These are phyloP conservation scores for Eutypa lata DNA, from an alignment of 2,329 filamentous ascomycete species.

Conservation along the genomic window DNA sequence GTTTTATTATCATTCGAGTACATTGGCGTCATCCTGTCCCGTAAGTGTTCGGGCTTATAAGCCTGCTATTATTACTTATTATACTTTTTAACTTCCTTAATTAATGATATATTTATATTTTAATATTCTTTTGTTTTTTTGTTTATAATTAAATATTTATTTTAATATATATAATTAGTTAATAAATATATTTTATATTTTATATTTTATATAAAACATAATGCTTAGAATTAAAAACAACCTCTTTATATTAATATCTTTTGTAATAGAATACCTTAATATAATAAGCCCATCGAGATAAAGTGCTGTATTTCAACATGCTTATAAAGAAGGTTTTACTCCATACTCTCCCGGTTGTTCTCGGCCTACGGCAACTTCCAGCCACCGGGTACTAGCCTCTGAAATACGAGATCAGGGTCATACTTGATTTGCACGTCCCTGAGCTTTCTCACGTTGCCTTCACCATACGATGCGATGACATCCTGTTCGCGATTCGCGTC, in stretches of 20 bases:
- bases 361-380: slow-evolving; percentile 1
- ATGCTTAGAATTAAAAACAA: no score
- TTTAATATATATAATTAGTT: no score
- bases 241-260: neutral
- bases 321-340: neutral
- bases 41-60: no score
- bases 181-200: no score
- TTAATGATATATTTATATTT: no score
- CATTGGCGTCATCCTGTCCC: no score
- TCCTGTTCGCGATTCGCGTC: slow-evolving; percentile 9
- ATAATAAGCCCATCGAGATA: neutral
- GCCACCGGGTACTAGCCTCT: slow-evolving; percentile 7
- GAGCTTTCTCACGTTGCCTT: slow-evolving; percentile 2
- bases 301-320: neutral
- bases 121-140: no score
- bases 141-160: no score
- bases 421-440: slow-evolving; percentile 2
- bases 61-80: no score
- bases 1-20: no score
- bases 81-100: no score
- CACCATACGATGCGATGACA: slow-evolving; percentile 7
- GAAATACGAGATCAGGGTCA: slow-evolving; percentile 6
- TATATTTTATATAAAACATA: no score
- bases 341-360: neutral
- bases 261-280: neutral